Percentiles rank a stretch among this genome's conserved stretches.
These are phyloP conservation scores for Aspergillus alliaceus DNA, from an alignment of 2,329 filamentous ascomycete species.

Conservation along the genomic window DNA sequence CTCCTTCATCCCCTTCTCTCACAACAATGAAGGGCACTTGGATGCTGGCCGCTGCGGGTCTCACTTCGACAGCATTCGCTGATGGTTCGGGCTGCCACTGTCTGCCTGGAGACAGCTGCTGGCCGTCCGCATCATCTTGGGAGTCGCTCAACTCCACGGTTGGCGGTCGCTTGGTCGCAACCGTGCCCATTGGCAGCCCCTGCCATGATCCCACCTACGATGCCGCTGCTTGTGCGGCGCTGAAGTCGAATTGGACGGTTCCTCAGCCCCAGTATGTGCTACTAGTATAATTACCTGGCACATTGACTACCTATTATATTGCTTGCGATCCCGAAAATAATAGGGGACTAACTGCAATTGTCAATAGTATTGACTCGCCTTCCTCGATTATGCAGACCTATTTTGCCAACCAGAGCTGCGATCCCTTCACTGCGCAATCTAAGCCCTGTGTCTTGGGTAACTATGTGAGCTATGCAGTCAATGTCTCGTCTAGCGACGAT, in stretches of 20 bases:
- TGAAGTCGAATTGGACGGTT: slow-evolving; percentile 26
- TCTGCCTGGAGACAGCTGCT: slow-evolving; percentile 39
- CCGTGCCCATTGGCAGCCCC: slow-evolving; percentile 39
- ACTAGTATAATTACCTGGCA: background rate
- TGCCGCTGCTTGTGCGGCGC: slow-evolving; percentile 17
- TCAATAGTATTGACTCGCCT: slow-evolving; percentile 22
- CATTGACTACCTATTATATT: background rate
- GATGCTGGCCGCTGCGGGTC: slow-evolving; percentile 10
- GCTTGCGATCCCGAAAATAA: too few relatives aligned
- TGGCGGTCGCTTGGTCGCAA: slow-evolving; percentile 38
- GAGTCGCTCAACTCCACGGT: slow-evolving; percentile 37
- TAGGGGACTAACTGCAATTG: background rate
- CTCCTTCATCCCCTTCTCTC: background rate
- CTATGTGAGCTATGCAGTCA: slow-evolving; percentile 35
- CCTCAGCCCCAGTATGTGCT: slow-evolving; percentile 28
- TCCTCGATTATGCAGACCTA: slow-evolving; percentile 35
- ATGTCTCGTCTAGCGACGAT: slow-evolving; percentile 30
- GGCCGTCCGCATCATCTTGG: slow-evolving; percentile 37
- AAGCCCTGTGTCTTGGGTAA: slow-evolving; percentile 30
- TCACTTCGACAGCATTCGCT: background rate
- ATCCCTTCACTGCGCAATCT: slow-evolving; percentile 27
- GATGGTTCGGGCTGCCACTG: slow-evolving; percentile 20
- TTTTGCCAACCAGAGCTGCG: slow-evolving; percentile 34
- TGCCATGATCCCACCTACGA: slow-evolving; percentile 35
- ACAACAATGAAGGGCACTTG: slow-evolving; percentile 25